phyloP scores from a whole-genome alignment of 2,329 filamentous ascomycete genomes.

The Penicillium fuscoglaucum region DNA sequence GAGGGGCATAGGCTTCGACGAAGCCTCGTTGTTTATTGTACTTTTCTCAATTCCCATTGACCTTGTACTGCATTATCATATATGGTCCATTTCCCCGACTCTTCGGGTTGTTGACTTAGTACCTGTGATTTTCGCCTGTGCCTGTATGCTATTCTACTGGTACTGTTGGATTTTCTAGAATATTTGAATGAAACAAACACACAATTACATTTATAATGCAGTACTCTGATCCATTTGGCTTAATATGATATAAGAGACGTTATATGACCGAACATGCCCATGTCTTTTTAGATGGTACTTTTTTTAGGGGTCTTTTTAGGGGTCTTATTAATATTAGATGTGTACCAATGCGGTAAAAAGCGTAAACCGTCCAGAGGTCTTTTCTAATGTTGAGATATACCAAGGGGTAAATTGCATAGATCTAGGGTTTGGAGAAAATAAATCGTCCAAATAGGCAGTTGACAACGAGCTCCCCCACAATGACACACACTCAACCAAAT shows the following conservation, averaged over 20 bases:
- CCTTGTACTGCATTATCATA: background rate
- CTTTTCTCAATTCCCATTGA: background rate
- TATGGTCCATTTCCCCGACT: background rate
- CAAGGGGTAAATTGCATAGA: background rate
- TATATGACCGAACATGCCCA: background rate
- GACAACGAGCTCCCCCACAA: constrained; percentile 4
- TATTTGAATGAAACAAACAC: background rate
- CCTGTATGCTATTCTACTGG: background rate
- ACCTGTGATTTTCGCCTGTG: background rate
- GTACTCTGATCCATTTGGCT: background rate
- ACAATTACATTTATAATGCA: background rate
- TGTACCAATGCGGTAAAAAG: background rate
- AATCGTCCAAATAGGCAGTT: constrained; percentile 4
- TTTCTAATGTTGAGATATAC: background rate
- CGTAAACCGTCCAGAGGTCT: background rate
- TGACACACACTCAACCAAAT: background rate
- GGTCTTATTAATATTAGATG: background rate
- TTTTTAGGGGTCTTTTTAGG: background rate
- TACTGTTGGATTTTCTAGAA: background rate
- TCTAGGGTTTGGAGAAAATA: background rate
- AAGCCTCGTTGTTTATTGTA: background rate
- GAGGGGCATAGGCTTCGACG: constrained; percentile 51
- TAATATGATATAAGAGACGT: background rate
- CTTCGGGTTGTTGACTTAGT: background rate
- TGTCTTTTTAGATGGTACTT: background rate